Percentiles rank a stretch among this genome's conserved stretches.
These are phyloP conservation scores for Thuja plicata DNA, from an alignment of 83 land plant species.

Conservation along the genomic window DNA sequence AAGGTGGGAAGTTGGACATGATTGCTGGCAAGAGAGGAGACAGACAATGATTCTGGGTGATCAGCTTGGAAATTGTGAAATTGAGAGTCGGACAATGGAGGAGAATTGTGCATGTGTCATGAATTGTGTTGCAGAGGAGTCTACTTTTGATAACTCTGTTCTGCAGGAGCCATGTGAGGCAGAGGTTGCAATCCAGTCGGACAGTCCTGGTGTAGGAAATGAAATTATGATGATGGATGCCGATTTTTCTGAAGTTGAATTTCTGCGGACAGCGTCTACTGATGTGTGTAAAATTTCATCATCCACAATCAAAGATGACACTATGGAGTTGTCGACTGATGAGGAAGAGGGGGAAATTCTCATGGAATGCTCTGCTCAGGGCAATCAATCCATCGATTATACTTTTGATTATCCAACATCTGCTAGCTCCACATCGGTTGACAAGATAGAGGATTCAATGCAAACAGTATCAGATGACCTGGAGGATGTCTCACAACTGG, in stretches of 20 bases:
- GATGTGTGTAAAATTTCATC: not conserved
- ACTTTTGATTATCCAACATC: not conserved
- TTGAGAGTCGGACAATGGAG: not conserved
- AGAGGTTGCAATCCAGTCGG: conserved; percentile 2
- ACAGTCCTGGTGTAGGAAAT: not conserved
- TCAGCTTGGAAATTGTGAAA: not conserved
- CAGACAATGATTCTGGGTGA: conserved; percentile 3
- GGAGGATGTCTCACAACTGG: not conserved
- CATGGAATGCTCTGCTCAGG: conserved; percentile 1
- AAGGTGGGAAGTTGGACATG: conserved; percentile 7
- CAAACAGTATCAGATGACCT: not conserved
- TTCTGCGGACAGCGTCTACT: not conserved
- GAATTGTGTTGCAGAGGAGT: conserved; percentile 5
- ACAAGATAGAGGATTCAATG: not conserved
- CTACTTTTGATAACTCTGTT: not conserved
- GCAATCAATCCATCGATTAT: not conserved
- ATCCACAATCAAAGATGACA: not conserved
- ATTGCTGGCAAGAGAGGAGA: not conserved
- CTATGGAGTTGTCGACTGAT: not conserved
- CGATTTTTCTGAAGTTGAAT: not conserved
- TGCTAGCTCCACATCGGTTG: not conserved
- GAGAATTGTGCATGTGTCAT: not conserved
- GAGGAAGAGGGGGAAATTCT: conserved; percentile 6
- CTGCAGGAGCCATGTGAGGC: not conserved
- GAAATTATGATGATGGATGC: conserved; percentile 6